These are phyloP conservation scores for Penicillium paxilli DNA, from an alignment of 495 filamentous ascomycete species.

Conservation along the genomic window DNA sequence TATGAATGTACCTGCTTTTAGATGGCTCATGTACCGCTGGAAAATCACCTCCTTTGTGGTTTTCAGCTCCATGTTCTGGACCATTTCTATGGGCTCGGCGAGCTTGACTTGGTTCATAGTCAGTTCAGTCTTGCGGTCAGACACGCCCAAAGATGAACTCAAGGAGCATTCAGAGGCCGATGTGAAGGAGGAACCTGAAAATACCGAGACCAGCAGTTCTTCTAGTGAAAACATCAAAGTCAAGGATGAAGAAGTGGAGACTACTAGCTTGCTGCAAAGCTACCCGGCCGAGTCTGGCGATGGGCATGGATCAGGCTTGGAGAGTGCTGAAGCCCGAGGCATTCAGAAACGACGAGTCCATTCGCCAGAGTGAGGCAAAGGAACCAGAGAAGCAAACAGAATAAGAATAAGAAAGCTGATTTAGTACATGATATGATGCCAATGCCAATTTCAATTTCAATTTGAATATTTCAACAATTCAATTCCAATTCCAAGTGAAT, in stretches of 20 bases:
- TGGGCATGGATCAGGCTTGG: conserved; percentile 34
- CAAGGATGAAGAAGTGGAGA: conserved; percentile 25
- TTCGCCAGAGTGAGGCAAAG: conserved; percentile 20
- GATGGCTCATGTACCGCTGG: conserved; percentile 85
- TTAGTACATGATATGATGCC: conserved; percentile 1
- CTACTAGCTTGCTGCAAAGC: conserved; percentile 17
- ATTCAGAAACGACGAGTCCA: conserved; percentile 39
- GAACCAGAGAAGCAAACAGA: conserved; percentile 22
- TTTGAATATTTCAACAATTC: not conserved
- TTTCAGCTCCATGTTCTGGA: conserved; percentile 73
- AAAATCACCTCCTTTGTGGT: conserved; percentile 65
- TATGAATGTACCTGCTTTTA: conserved; percentile 19
- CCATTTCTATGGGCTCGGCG: conserved; percentile 61
- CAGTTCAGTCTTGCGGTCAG: conserved; percentile 31
- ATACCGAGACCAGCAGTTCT: conserved; percentile 17
- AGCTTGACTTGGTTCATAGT: conserved; percentile 58
- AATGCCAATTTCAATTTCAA: conserved; percentile 5
- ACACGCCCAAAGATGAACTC: conserved; percentile 17
- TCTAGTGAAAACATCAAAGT: conserved; percentile 12
- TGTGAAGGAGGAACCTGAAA: conserved; percentile 32
- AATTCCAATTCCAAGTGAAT: too few relatives aligned
- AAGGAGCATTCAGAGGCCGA: conserved; percentile 28
- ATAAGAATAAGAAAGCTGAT: too few relatives aligned
- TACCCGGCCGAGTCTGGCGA: conserved; percentile 13
- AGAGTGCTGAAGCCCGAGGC: conserved; percentile 33